Conservation (phyloP, 2,329 filamentous ascomycete genomes). For the Mariannaea sp. region DNA sequence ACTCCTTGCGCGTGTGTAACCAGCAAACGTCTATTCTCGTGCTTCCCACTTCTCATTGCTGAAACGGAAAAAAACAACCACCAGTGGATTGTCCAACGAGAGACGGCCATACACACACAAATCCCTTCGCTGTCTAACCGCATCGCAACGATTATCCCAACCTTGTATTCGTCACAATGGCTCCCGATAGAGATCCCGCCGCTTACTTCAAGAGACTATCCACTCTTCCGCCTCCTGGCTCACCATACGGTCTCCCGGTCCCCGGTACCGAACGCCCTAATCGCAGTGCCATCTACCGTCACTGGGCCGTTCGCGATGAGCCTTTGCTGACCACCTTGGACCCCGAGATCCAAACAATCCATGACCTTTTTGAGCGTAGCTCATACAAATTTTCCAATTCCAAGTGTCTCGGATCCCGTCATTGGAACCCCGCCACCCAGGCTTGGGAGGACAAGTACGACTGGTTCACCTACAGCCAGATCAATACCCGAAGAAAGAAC, state of each 20-base stretch:
- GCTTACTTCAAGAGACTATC: constrained; percentile 59
- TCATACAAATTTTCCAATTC: constrained; percentile 66
- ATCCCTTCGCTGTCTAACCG: neutral
- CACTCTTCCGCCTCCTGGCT: constrained; percentile 70
- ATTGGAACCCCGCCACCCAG: constrained; percentile 76
- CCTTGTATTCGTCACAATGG: constrained; percentile 35
- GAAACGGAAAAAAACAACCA: too few relatives aligned
- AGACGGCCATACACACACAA: too few relatives aligned
- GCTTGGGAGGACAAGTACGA: constrained; percentile 74
- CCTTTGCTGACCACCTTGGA: constrained; percentile 74
- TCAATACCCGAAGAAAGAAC: constrained; percentile 79
- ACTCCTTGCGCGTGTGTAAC: too few relatives aligned
- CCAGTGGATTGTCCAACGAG: neutral
- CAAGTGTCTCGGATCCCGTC: constrained; percentile 78
- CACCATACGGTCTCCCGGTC: constrained; percentile 78
- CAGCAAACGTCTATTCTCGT: too few relatives aligned
- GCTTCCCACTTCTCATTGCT: too few relatives aligned
- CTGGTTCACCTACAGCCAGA: constrained; percentile 82
- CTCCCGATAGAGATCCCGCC: constrained; percentile 40
- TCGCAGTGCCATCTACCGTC: constrained; percentile 78
- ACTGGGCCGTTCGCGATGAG: constrained; percentile 76
- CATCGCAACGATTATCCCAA: constrained; percentile 2
- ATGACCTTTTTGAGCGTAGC: constrained; percentile 79
- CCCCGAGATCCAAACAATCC: constrained; percentile 70
- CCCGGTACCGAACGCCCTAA: constrained; percentile 75